Conservation (phyloP, 192 early-diverging fungal species). For the Coemansia sp. region DNA sequence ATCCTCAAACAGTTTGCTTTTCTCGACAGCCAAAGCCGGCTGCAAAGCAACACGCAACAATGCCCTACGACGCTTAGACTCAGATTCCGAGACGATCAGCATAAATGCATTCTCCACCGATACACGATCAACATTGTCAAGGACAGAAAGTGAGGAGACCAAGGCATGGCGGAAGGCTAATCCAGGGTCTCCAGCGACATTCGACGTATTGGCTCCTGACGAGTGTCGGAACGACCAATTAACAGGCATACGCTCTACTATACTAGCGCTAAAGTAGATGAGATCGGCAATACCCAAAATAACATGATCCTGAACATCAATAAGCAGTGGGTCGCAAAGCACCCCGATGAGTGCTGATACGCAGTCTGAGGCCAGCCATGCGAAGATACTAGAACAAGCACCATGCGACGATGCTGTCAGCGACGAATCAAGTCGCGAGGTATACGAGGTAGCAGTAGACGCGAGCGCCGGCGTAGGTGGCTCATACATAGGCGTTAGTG, state of each 20-base stretch:
- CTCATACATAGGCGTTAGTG: slow-evolving; percentile 28
- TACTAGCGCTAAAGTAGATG: slow-evolving; percentile 12
- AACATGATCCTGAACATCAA: slow-evolving; percentile 29
- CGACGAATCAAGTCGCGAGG: slow-evolving; percentile 21
- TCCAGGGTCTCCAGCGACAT: slow-evolving; percentile 25
- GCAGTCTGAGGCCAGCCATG: slow-evolving; percentile 22
- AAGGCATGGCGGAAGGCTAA: slow-evolving; percentile 19
- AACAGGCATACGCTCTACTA: slow-evolving; percentile 26
- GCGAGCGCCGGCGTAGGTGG: slow-evolving; percentile 40
- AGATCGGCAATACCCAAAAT: slow-evolving; percentile 29
- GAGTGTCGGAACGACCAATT: slow-evolving; percentile 34
- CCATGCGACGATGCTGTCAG: neutral
- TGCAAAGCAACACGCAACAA: slow-evolving; percentile 32
- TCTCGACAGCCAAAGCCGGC: slow-evolving; percentile 45
- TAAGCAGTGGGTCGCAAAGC: slow-evolving; percentile 19
- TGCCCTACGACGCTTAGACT: slow-evolving; percentile 27
- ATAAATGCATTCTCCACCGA: slow-evolving; percentile 14
- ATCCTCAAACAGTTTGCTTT: slow-evolving; percentile 32
- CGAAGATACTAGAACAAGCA: slow-evolving; percentile 6
- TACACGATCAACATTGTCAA: slow-evolving; percentile 1
- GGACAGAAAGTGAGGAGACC: neutral
- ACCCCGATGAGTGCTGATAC: slow-evolving; percentile 10
- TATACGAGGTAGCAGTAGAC: slow-evolving; percentile 21
- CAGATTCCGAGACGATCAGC: neutral
- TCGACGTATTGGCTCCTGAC: slow-evolving; percentile 23